phyloP scores from a whole-genome alignment of 495 filamentous ascomycete species.

The Rusavskia elegans region DNA sequence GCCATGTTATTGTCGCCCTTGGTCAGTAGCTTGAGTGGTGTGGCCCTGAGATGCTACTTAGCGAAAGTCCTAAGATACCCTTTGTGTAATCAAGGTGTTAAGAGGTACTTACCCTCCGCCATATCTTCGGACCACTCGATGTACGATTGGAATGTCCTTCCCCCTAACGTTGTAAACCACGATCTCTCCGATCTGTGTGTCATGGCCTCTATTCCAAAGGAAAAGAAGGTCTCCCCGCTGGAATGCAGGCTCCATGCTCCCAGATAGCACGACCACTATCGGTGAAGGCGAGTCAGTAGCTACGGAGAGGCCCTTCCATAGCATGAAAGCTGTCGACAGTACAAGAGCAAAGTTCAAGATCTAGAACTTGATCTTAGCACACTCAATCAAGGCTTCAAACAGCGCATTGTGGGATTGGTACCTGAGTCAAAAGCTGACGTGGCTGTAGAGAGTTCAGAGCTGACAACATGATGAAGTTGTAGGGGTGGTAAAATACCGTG shows the following conservation, averaged over 20 bases:
- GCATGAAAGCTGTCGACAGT: conserved; percentile 90
- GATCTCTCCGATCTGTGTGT: conserved; percentile 68
- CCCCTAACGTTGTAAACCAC: conserved; percentile 89
- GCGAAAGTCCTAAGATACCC: no score
- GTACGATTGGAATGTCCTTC: conserved; percentile 91
- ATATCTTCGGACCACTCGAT: conserved; percentile 65
- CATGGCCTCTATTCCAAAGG: conserved; percentile 76
- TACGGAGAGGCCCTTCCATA: conserved; percentile 92
- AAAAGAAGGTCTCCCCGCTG: conserved; percentile 87
- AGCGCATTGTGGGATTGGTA: background rate
- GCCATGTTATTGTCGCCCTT: conserved; percentile 95
- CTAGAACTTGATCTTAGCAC: no score
- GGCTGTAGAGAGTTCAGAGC: conserved; percentile 51
- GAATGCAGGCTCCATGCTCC: conserved; percentile 95
- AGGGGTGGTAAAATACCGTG: background rate
- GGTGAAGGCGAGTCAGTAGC: conserved; percentile 74
- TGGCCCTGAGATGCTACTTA: conserved; percentile 12
- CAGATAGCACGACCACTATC: conserved; percentile 89
- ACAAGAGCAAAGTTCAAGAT: conserved; percentile 90
- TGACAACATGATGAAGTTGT: conserved; percentile 49
- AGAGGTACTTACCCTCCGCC: conserved; percentile 31
- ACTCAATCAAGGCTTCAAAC: no score
- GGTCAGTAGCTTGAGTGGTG: conserved; percentile 58
- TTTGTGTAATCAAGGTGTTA: no score
- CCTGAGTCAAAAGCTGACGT: conserved; percentile 69